Evolutionary conservation across 768 basidiomycete genomes (phyloP).

Genomic region (Rubroboletus satanas): DNA sequence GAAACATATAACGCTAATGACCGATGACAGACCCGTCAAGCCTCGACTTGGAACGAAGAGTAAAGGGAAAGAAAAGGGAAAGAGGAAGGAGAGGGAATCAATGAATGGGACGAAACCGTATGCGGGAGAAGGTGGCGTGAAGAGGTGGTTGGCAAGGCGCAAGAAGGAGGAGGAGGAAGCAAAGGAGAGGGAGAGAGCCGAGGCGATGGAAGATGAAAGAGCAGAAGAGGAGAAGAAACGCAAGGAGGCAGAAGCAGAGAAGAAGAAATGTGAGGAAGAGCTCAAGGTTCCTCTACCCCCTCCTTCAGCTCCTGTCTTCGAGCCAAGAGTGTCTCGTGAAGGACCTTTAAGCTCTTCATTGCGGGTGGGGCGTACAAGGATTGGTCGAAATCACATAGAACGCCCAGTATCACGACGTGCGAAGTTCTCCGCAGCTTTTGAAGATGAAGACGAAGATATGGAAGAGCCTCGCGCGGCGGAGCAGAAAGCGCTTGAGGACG

Average conservation of each 20-base stretch:
- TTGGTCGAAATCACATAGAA: conserved; percentile 54
- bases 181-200: conserved; percentile 32
- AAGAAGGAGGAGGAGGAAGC: conserved; percentile 54
- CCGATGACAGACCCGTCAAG: conserved; percentile 49
- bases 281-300: conserved; percentile 17
- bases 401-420: conserved; percentile 48
- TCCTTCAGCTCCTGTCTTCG: conserved; percentile 17
- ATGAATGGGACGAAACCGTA: conserved; percentile 69
- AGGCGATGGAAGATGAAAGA: conserved; percentile 35
- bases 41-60: conserved; percentile 44
- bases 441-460: conserved; percentile 45
- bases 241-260: conserved; percentile 19
- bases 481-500: conserved; percentile 47
- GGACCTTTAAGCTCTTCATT: conserved; percentile 45
- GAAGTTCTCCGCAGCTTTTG: conserved; percentile 66
- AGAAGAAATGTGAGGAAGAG: conserved; percentile 16
- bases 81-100: conserved; percentile 34
- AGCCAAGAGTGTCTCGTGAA: conserved; percentile 16
- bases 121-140: conserved; percentile 74
- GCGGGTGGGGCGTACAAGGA: conserved; percentile 61
- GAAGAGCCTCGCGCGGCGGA: conserved; percentile 42
- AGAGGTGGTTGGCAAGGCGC: conserved; percentile 65
- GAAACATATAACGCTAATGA: conserved; percentile 53
- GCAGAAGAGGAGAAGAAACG: conserved; percentile 26
- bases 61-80: conserved; percentile 35